Evolutionary conservation across 768 basidiomycete species (phyloP).

Genomic region (Crucibulum laeve): DNA sequence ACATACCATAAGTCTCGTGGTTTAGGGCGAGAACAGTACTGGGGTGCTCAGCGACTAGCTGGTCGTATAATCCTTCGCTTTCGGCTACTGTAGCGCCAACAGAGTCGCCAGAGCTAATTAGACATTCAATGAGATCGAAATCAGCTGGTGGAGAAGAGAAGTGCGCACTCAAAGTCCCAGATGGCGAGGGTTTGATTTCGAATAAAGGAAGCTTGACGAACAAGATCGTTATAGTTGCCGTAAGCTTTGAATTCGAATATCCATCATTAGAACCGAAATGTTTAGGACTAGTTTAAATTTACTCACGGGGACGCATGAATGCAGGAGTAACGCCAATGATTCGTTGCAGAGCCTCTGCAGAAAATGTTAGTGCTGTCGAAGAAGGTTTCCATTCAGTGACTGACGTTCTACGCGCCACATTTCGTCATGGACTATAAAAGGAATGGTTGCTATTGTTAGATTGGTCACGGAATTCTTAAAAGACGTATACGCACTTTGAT

Average conservation of each 20-base stretch:
- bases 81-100: conserved; percentile 25
- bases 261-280: too few species aligned
- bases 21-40: conserved; percentile 34
- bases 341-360: conserved; percentile 32
- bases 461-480: neutral
- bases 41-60: conserved; percentile 21
- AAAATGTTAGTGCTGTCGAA: neutral
- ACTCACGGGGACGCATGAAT: conserved; percentile 43
- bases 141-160: too few species aligned
- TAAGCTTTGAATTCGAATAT: conserved; percentile 25
- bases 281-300: too few species aligned
- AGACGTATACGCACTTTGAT: conserved; percentile 26
- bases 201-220: conserved; percentile 28
- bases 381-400: conserved; percentile 7
- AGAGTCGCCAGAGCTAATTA: conserved; percentile 34
- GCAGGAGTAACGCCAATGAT: conserved; percentile 40
- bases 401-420: conserved; percentile 42
- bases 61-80: conserved; percentile 25
- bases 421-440: conserved; percentile 33
- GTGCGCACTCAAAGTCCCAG: conserved; percentile 35
- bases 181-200: conserved; percentile 31
- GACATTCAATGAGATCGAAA: neutral
- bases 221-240: conserved; percentile 44
- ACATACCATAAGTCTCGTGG: conserved; percentile 34
- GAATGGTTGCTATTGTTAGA: neutral